phyloP scores from a whole-genome alignment of 176 grass and related monocot genomes.

The Oryza australiensis region DNA sequence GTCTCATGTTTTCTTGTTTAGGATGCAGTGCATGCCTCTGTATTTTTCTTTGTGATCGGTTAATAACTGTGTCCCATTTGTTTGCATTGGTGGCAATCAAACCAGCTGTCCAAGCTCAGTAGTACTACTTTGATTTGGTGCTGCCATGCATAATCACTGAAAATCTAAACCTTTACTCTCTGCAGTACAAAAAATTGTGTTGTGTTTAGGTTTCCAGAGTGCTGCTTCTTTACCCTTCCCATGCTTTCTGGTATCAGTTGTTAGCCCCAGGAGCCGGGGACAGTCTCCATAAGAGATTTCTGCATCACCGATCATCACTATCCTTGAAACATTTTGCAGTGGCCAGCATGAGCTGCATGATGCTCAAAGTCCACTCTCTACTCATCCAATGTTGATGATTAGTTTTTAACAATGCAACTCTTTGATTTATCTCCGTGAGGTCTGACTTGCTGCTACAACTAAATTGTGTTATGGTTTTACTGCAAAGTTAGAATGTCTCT shows the following conservation, averaged over 20 bases:
- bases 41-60: neutral
- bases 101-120: slow-evolving; percentile 30
- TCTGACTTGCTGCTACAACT: neutral
- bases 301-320: slow-evolving; percentile 4
- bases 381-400: neutral
- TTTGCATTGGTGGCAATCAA: slow-evolving; percentile 17
- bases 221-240: slow-evolving; percentile 31
- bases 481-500: neutral
- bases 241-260: slow-evolving; percentile 43
- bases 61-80: slow-evolving; percentile 7
- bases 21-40: neutral
- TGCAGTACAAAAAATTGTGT: slow-evolving; percentile 25
- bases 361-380: neutral
- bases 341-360: slow-evolving; percentile 12
- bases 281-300: slow-evolving; percentile 28
- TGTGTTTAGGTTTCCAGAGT: slow-evolving; percentile 25
- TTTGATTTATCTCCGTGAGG: slow-evolving; percentile 13
- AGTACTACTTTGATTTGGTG: neutral
- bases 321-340: slow-evolving; percentile 19
- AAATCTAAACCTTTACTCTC: slow-evolving; percentile 28
- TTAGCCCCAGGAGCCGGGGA: neutral
- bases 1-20: slow-evolving; percentile 20
- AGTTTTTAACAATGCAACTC: neutral
- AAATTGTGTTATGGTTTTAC: neutral
- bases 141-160: slow-evolving; percentile 17